Evolutionary conservation across 805 yeast species (phyloP), one percentile per base, ranked within the genome.

Genomic region (Isabelozyma rhagii): DNA sequence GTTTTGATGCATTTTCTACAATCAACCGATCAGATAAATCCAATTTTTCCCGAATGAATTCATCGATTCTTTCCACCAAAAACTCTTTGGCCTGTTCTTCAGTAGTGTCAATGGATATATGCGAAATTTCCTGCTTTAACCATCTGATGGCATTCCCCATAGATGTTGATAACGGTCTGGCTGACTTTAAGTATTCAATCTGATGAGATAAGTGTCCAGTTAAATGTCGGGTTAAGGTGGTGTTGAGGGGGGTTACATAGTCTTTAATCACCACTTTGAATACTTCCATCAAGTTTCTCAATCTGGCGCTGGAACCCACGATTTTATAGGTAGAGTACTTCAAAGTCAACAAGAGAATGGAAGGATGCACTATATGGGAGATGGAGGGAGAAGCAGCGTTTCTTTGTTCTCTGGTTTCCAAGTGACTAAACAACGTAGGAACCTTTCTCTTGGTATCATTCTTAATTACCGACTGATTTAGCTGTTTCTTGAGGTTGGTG

Each of bases 91-190:
- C 96, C 31, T 78, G 79, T 14, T 68, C 74, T 50, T 87, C 94
- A 27, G 77, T 66, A 29, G 82, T 74, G 54, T 88, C 96, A 49
- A 92, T 84, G 50, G 91, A 84, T 45, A 93, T 82, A 41, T 81
- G 78, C 0, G 97, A 83, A 48, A 94, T 93, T 65, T 89, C 93
- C 72, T 93, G 98, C 63, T 94, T 94, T 55, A 94, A 78, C 97
- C 97, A 92, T 60, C 99, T 82, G 56, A 94, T 94, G 2, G 97
- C 93, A 71, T 92, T 94, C 48, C 99, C 99, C 99, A 94, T 94
- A 0, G 97, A 81, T 2, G 92, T 88, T 49, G 94, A 84, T 45
- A 94, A 76, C 0, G 98, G 97, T 54, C 99, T 82, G 3, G 97
- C 92, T 8, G 89, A 83, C 60, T 89, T 93, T 58, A 94, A 74